Evolutionary conservation across 257 asterid genomes (phyloP), one percentile per base, ranked within the genome.

Genomic region (Ophiorrhiza pumila): DNA sequence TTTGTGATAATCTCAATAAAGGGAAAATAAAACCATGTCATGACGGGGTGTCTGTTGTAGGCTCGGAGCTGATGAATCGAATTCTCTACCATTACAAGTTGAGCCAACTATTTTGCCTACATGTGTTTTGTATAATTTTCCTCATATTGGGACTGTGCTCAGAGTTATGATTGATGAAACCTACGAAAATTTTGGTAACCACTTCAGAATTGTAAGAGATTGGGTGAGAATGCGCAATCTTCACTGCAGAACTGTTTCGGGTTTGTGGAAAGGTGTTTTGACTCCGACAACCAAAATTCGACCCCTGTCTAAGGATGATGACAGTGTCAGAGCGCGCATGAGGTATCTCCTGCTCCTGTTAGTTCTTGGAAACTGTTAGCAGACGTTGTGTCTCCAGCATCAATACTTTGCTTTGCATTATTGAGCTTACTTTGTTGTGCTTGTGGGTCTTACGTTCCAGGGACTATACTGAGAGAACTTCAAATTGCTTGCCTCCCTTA

Each of bases 171-270:
- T 74, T 35, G 82, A 69, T 42, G 62, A 71, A 32, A 46, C 27
- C 34, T 65, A 57, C n/a, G 77, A 50, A 70, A 47, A 71, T 35
- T 61, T 75, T 27, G 71, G 80, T 49, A 11, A 53, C 56, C 65
- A 39, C 71, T 70, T 79, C 23, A 77, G 50, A 39, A 45, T 49
- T 55, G 71, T 43, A 20, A 71, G 47, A 22, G 77, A 71, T 29
- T 79, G 74, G 77, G 74, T 79, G 3, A 71, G 74, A 49, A 37
- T 79, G 46, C 63, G 77, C n/a, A 74, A 79, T 71, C 71, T 79
- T 57, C 68, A 22, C 15, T 59, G 58, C 34, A 56, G 67, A 71
- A 71, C 77, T 27, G 74, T 63, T 45, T 70, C 49, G 12, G 71
- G 74, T 53, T 47, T 74, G 68, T 79, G 74, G 77, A 71, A 79